These are phyloP conservation scores for Guadua angustifolia DNA, from an alignment of 176 grass and related monocot genomes.

Conservation along the genomic window DNA sequence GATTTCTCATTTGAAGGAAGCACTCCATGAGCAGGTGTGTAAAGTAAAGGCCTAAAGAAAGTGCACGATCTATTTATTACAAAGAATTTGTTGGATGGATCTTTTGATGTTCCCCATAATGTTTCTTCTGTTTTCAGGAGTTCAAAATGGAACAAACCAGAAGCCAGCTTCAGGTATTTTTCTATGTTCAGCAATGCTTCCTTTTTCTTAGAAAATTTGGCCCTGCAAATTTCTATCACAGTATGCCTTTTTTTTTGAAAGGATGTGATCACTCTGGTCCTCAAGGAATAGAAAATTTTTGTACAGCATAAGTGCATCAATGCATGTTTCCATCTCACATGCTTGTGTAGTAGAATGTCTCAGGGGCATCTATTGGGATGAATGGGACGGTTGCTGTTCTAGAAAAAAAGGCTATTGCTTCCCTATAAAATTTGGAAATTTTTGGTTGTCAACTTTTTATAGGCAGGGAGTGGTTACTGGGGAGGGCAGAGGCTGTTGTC, in stretches of 20 bases:
- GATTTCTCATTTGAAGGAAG: conserved; percentile 71
- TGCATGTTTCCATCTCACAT: conserved; percentile 20
- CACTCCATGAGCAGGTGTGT: conserved; percentile 77
- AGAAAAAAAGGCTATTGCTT: conserved; percentile 3
- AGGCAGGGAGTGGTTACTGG: neutral
- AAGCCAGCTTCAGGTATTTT: conserved; percentile 75
- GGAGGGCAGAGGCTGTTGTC: neutral
- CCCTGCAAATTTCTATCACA: conserved; percentile 10
- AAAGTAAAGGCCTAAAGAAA: neutral
- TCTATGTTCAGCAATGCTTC: conserved; percentile 12
- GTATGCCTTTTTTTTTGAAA: neutral
- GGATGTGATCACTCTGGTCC: conserved; percentile 1
- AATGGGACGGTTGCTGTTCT: conserved; percentile 11
- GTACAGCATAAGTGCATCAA: conserved; percentile 5
- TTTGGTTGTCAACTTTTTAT: neutral
- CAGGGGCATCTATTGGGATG: neutral
- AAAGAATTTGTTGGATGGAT: conserved; percentile 32
- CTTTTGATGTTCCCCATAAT: conserved; percentile 20
- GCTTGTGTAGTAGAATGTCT: conserved; percentile 13
- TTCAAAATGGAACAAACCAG: conserved; percentile 59
- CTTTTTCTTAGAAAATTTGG: conserved; percentile 5
- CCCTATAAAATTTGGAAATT: conserved; percentile 22
- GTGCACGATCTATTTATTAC: conserved; percentile 2
- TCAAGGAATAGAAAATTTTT: conserved; percentile 17
- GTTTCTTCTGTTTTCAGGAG: conserved; percentile 61